Evolutionary conservation across 23 red algal species (phyloP).

Genomic region (Gracilaria vermiculophylla): DNA sequence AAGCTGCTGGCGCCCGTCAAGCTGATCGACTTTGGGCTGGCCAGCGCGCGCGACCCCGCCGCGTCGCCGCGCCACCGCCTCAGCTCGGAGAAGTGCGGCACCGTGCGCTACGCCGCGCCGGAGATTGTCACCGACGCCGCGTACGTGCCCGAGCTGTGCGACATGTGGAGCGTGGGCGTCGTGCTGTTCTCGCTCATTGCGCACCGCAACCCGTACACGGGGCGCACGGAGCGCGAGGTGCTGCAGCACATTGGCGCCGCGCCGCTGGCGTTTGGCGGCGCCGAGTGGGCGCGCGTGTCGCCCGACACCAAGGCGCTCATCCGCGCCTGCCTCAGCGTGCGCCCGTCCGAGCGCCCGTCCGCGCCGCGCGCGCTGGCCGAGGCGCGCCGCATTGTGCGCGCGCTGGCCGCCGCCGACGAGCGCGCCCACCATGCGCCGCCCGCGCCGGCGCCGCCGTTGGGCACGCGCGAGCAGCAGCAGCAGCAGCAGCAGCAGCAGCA

Average conservation of each 20-base stretch:
- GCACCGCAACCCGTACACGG: slow-evolving; percentile 75
- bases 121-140: slow-evolving; percentile 75
- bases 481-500: too few species aligned
- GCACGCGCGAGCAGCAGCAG: too few species aligned
- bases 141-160: slow-evolving; percentile 72
- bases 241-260: slow-evolving; percentile 28
- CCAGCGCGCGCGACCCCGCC: slow-evolving; percentile 51
- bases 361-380: slow-evolving; percentile 10
- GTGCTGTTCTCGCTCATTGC: slow-evolving; percentile 89
- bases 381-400: not conserved
- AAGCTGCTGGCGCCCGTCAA: slow-evolving; percentile 37
- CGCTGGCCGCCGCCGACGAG: not conserved
- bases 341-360: slow-evolving; percentile 25
- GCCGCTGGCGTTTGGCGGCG: slow-evolving; percentile 8
- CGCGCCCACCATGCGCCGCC: not conserved
- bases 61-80: not conserved
- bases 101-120: slow-evolving; percentile 83
- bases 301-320: slow-evolving; percentile 41
- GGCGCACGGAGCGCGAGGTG: slow-evolving; percentile 46
- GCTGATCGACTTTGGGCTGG: slow-evolving; percentile 78
- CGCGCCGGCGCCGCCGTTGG: too few species aligned
- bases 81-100: slow-evolving; percentile 75
- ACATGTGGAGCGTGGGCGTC: slow-evolving; percentile 93
- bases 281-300: slow-evolving; percentile 47
- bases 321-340: not conserved